Base-by-base conservation (phyloP, 495 filamentous ascomycete species). In the Neurospora sp. region DNA sequence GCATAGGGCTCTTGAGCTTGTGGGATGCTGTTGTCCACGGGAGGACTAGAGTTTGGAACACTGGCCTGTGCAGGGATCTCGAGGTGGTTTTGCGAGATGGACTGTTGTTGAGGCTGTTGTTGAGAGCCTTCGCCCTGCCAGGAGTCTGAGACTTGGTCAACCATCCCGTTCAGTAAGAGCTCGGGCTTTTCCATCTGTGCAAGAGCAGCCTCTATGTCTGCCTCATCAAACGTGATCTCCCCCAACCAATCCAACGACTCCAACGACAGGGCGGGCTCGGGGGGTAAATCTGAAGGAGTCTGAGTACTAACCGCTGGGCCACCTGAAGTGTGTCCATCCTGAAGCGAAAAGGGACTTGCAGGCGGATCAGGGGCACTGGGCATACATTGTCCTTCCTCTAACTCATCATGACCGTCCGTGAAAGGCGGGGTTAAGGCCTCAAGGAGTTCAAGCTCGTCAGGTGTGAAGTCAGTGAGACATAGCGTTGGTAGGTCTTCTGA, bases 311-410 rank as follows among this genome's bases (percentile, higher is more conserved):
- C 77, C 76, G 75, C 76, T 42, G 53, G 69, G 71, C 71, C 74
- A 45, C 73, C 77, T 76, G 77, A 77, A 79, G 76, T 79, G 76
- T 76, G 77, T 76, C 77, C 77, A 69, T 69, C 73, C 40, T 68
- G 74, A 69, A 35, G 73, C 72, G 69, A 75, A 75, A 74, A 79
- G 74, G 41, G 38, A 72, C 71, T 73, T 70, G 12, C 72, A 59
- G 53, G 72, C 71, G 77, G 77, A 75, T 78, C 77, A 77, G 77
- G 76, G 75, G 75, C 74, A 73, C 72, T 72, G 76, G 76, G 76
- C 35, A 76, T 65, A 70, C 22, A 40, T 65, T 45, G 31, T 35
- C 44, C 53, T 65, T 17, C 53, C 27, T 65, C 27, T 22, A 31
- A 31, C 14, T 35, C 53, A 35, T 65, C 53, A 17, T 65, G 53